phyloP scores from a whole-genome alignment of 2,329 filamentous ascomycete genomes.

The Colletotrichum liriopes region DNA sequence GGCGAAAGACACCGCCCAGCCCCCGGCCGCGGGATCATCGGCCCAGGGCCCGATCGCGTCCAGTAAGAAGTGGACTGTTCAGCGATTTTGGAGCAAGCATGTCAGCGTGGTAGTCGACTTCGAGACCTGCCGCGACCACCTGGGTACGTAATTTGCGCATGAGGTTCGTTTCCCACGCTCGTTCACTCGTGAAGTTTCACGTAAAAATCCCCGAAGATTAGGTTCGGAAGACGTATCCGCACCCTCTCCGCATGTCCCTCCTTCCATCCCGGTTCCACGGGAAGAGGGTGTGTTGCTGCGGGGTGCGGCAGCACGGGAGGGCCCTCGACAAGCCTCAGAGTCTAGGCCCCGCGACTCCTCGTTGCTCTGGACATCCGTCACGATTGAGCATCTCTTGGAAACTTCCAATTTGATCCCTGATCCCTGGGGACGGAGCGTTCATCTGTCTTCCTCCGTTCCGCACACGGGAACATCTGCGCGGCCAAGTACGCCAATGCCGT shows the following conservation, averaged over 20 bases:
- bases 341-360: neutral
- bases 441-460: neutral
- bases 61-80: constrained; percentile 28
- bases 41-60: constrained; percentile 18
- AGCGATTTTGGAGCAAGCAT: constrained; percentile 63
- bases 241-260: neutral
- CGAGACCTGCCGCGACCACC: constrained; percentile 67
- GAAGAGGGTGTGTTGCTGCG: constrained; percentile 29
- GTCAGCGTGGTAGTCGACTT: constrained; percentile 66
- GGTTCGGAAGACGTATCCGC: constrained; percentile 25
- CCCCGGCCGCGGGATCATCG: constrained; percentile 18
- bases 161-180: constrained; percentile 3
- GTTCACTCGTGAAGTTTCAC: constrained; percentile 15
- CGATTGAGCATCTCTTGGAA: neutral
- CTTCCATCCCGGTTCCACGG: constrained; percentile 19
- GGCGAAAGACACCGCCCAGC: neutral
- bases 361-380: neutral
- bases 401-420: neutral
- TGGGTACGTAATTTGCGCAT: constrained; percentile 61
- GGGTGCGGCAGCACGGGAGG: neutral
- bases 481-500: neutral
- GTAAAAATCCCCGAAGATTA: neutral
- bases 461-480: constrained; percentile 7
- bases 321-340: neutral
- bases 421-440: neutral